Evolutionary conservation across 768 basidiomycete species (phyloP).

Genomic region (Chalciporus piperatus): DNA sequence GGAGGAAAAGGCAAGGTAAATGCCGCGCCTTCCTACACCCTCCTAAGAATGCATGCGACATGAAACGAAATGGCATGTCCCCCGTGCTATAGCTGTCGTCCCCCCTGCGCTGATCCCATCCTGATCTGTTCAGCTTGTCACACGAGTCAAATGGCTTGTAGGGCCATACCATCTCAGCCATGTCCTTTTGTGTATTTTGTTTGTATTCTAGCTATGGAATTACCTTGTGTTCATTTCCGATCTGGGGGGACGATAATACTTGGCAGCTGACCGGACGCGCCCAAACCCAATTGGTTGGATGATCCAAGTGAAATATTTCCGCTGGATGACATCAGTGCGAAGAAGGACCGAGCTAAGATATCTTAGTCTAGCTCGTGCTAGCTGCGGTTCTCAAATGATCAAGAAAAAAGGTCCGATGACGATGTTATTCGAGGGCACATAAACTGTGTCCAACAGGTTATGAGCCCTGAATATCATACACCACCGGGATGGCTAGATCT

Average conservation of each 20-base stretch:
- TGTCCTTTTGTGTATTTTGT: slow-evolving; percentile 12
- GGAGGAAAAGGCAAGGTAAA: slow-evolving; percentile 10
- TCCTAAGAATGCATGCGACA: slow-evolving; percentile 11
- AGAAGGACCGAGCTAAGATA: too few relatives aligned
- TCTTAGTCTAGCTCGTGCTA: background rate
- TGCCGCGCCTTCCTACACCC: slow-evolving; percentile 24
- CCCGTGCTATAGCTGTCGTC: background rate
- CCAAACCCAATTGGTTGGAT: background rate
- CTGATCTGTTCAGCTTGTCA: slow-evolving; percentile 14
- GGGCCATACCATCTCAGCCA: background rate
- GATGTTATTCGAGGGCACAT: slow-evolving; percentile 16
- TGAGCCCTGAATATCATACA: slow-evolving; percentile 23
- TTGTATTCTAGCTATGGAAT: slow-evolving; percentile 3
- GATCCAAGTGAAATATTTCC: background rate
- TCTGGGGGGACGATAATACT: slow-evolving; percentile 4
- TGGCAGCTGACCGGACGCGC: slow-evolving; percentile 5
- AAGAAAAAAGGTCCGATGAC: slow-evolving; percentile 11
- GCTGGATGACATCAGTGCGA: background rate
- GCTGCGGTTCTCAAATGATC: background rate
- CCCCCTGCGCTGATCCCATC: slow-evolving; percentile 11
- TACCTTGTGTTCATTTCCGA: slow-evolving; percentile 23
- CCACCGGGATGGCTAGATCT: slow-evolving; percentile 5
- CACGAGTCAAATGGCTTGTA: background rate
- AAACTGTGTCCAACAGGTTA: slow-evolving; percentile 13
- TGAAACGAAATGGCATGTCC: slow-evolving; percentile 12